phyloP scores from a whole-genome alignment of 495 filamentous ascomycete genomes.

The Daldinia decipiens region DNA sequence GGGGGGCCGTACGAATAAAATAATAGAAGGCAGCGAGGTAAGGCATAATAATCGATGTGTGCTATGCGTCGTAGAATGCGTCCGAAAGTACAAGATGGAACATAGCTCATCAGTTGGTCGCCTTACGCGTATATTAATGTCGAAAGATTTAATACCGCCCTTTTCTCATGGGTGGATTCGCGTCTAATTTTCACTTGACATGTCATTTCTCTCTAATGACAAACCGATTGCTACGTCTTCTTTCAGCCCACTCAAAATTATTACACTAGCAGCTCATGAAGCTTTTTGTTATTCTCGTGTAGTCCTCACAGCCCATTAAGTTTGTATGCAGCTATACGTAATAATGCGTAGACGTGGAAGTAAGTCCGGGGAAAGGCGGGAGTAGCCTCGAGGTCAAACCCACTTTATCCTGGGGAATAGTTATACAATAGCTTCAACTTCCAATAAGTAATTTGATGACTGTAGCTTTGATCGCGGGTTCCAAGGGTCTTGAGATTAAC shows the following conservation, averaged over 20 bases:
- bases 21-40: constrained; percentile 12
- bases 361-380: constrained; percentile 38
- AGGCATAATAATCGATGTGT: constrained; percentile 16
- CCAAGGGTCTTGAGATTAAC: constrained; percentile 15
- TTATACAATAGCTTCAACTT: constrained; percentile 25
- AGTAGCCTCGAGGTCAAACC: constrained; percentile 18
- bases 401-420: constrained; percentile 21
- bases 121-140: constrained; percentile 15
- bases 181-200: constrained; percentile 23
- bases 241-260: constrained; percentile 5
- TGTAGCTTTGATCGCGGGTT: constrained; percentile 2
- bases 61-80: constrained; percentile 1
- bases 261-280: not conserved
- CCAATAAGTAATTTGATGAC: not conserved
- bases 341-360: constrained; percentile 2
- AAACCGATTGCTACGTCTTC: constrained; percentile 7
- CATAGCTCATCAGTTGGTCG: constrained; percentile 8
- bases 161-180: constrained; percentile 13
- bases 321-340: not conserved
- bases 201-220: constrained; percentile 17
- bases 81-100: not conserved
- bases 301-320: constrained; percentile 5
- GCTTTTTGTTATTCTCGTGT: constrained; percentile 9
- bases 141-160: constrained; percentile 1
- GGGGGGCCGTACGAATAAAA: constrained; percentile 26